A percentile compares a stretch with the other conserved stretches of the same genome.
Evolutionary conservation across 2,329 filamentous ascomycete genomes (phyloP).

Genomic region (Aspergillus bombycis): DNA sequence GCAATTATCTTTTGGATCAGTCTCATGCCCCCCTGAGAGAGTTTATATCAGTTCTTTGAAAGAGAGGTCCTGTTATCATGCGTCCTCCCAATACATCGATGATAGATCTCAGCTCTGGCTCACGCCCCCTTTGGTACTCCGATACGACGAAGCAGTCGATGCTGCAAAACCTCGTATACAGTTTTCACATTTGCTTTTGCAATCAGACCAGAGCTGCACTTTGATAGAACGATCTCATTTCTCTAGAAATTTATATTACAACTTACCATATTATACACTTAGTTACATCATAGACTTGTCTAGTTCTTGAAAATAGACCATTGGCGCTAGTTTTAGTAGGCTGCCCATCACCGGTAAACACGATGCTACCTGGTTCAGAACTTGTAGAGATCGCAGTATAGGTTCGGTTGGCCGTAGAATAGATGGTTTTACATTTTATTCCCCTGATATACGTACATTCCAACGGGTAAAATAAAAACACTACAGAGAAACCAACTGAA

Average conservation of each 20-base stretch:
- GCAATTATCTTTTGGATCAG: slow-evolving; percentile 21
- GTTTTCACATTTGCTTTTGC: slow-evolving; percentile 1
- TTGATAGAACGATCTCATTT: slow-evolving; percentile 13
- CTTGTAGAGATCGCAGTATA: background rate
- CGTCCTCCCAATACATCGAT: slow-evolving; percentile 12
- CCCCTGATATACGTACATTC: background rate
- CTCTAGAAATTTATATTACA: slow-evolving; percentile 9
- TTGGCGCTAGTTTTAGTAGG: background rate
- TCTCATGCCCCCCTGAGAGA: slow-evolving; percentile 8
- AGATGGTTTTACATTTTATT: background rate
- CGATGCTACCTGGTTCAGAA: background rate
- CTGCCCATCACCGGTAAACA: too few relatives aligned
- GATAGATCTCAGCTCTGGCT: slow-evolving; percentile 12
- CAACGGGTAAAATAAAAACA: background rate
- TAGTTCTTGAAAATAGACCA: background rate
- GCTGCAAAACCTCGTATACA: slow-evolving; percentile 6
- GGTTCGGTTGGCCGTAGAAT: background rate
- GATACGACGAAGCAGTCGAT: slow-evolving; percentile 6
- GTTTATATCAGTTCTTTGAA: slow-evolving; percentile 5
- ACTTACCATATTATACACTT: too few relatives aligned
- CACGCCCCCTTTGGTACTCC: slow-evolving; percentile 11
- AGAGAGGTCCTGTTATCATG: slow-evolving; percentile 9
- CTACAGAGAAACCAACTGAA: background rate
- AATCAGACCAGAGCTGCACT: background rate
- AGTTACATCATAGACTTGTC: background rate